Conservation (phyloP, 2,329 filamentous ascomycete genomes). For the Aspergillus pseudoviridinutans region DNA sequence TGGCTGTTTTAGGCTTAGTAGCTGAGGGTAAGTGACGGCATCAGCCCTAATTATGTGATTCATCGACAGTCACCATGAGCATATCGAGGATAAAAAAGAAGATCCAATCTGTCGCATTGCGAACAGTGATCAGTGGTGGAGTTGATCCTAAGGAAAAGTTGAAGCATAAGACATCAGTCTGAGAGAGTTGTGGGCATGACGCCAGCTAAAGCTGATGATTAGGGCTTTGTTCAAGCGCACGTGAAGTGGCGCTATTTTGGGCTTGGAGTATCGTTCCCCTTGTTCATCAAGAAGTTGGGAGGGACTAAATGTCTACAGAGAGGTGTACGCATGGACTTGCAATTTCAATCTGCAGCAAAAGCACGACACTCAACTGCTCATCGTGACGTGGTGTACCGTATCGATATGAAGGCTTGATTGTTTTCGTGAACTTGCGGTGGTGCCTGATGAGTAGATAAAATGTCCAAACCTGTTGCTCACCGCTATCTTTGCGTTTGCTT, state of each 20-base stretch:
- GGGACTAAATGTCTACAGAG: too few species aligned
- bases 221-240: background rate
- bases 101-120: background rate
- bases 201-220: too few species aligned
- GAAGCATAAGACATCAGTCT: too few species aligned
- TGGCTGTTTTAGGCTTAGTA: constrained; percentile 11
- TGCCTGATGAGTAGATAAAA: too few species aligned
- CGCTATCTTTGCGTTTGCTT: background rate
- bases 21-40: background rate
- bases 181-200: too few species aligned
- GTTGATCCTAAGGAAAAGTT: too few species aligned
- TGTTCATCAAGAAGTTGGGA: too few species aligned
- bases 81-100: background rate
- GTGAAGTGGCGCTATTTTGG: background rate
- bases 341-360: too few species aligned
- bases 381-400: too few species aligned
- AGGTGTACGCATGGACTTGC: too few species aligned
- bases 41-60: constrained; percentile 3
- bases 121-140: background rate
- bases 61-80: background rate
- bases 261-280: too few species aligned
- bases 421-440: background rate
- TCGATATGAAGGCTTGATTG: background rate
- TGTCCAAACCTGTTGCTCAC: background rate
- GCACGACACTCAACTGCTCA: too few species aligned